phyloP scores from a whole-genome alignment of 140 eudicot genomes.

The Flaveria floridana region DNA sequence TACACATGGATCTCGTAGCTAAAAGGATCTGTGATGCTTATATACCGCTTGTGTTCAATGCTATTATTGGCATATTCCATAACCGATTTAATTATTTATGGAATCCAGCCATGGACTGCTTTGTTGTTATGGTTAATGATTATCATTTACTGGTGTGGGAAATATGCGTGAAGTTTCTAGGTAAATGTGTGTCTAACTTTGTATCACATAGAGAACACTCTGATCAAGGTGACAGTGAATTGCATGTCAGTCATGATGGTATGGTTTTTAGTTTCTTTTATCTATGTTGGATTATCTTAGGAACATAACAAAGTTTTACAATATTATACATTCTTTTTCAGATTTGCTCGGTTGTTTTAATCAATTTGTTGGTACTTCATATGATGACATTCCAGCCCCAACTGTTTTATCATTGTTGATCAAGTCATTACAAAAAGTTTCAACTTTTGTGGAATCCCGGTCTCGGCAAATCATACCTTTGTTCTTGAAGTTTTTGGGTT shows the following conservation, averaged over 20 bases:
- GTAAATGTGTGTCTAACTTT: conserved; percentile 44
- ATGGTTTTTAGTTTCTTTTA: conserved; percentile 24
- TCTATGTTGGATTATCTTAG: conserved; percentile 11
- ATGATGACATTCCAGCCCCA: conserved; percentile 49
- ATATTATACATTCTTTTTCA: conserved; percentile 36
- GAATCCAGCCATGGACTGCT: conserved; percentile 77
- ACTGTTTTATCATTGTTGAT: conserved; percentile 69
- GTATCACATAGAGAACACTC: conserved; percentile 39
- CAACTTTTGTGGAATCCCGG: conserved; percentile 59
- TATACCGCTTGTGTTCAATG: conserved; percentile 52
- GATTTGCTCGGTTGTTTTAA: conserved; percentile 59
- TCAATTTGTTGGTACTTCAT: conserved; percentile 34
- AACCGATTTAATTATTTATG: conserved; percentile 72
- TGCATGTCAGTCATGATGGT: conserved; percentile 46
- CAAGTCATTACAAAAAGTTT: conserved; percentile 66
- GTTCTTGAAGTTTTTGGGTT: conserved; percentile 75
- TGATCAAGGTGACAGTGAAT: conserved; percentile 34
- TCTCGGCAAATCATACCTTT: conserved; percentile 70
- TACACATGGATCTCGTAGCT: conserved; percentile 63
- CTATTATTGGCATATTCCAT: conserved; percentile 67
- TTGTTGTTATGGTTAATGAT: conserved; percentile 48
- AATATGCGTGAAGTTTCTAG: conserved; percentile 49
- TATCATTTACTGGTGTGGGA: conserved; percentile 61
- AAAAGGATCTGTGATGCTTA: conserved; percentile 47
- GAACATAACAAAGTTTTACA: background rate